Percentiles rank a stretch among this genome's conserved stretches.
These are phyloP conservation scores for Malus hybrid DNA, from an alignment of 331 rosid species.

Conservation along the genomic window DNA sequence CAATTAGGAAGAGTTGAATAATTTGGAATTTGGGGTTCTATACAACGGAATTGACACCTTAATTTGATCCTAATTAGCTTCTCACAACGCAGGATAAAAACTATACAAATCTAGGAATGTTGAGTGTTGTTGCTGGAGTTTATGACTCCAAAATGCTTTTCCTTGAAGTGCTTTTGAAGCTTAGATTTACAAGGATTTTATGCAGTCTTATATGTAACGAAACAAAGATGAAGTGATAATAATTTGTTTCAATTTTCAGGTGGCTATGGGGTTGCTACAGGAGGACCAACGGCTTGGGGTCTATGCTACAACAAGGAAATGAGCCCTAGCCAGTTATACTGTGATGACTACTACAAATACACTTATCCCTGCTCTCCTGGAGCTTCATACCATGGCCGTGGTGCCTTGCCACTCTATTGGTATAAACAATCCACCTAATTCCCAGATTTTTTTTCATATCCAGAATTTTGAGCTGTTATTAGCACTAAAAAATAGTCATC, in stretches of 20 bases:
- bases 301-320: constrained; percentile 52
- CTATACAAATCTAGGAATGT: background rate
- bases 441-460: background rate
- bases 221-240: background rate
- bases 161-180: background rate
- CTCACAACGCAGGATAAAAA: background rate
- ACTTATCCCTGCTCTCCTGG: constrained; percentile 52
- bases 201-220: background rate
- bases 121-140: background rate
- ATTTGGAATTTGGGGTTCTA: background rate
- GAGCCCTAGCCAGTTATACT: constrained; percentile 38
- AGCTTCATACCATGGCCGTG: constrained; percentile 53
- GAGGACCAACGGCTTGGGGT: constrained; percentile 59
- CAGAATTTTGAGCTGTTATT: no score
- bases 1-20: background rate
- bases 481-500: background rate
- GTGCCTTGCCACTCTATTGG: constrained; percentile 55
- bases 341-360: constrained; percentile 40
- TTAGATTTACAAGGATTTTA: background rate
- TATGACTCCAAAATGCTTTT: background rate
- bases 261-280: constrained; percentile 58
- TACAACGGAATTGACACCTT: background rate
- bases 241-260: constrained; percentile 23
- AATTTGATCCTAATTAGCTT: background rate
- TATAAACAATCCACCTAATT: background rate